Base-by-base conservation (phyloP, 2,329 filamentous ascomycete genomes). In the Davidsoniella eucalypti region DNA sequence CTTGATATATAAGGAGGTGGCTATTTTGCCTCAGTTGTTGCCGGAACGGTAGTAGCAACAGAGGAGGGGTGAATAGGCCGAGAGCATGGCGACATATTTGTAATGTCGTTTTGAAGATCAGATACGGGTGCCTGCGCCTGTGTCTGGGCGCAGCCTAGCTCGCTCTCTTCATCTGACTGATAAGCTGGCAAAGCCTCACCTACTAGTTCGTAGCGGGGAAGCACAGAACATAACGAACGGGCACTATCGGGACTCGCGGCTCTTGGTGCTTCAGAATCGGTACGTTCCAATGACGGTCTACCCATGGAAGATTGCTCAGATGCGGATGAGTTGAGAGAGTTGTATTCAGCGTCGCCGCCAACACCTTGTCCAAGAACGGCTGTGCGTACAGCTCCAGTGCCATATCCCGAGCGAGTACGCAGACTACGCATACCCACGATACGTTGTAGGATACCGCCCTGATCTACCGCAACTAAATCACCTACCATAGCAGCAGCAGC, bases 401-500 rank as follows among this genome's bases (percentile, higher is more conserved):
- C 42, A 42, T 44, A 49, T 14, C 46, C 45, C 8, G 50, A 29
- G 16, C 42, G 41, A 16, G 36, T 46, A 14, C 50, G 39, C 17
- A 49, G 36, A 17, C 23, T 36, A 37, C 45, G 47, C 39, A 21
- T 40, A 7, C 43, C 51, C 18, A 50, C 26, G 8, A 51, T 51
- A 42, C 50, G 46, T 36, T 55, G 53, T 33, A 45, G 44, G 33
- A 56, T 53, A 17, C 62, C 65, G 8, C 29, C 29, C 54, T 69
- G 68, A 50, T 70, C 69, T 2, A 65, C 67, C 5, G 66, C 61
- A 18, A 73, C 63, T 47, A 74, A 62, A 39, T 67, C 65, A 39
- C 65, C 66, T 0, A 74, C 67, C 42, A 71, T 61, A 5, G 63
- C 62, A 5, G 69, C 69, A 2, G 66, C 70, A 47, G 64, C 63